Evolutionary conservation across 306 rosid genomes (phyloP).

Genomic region (Cicer chorassanicum): DNA sequence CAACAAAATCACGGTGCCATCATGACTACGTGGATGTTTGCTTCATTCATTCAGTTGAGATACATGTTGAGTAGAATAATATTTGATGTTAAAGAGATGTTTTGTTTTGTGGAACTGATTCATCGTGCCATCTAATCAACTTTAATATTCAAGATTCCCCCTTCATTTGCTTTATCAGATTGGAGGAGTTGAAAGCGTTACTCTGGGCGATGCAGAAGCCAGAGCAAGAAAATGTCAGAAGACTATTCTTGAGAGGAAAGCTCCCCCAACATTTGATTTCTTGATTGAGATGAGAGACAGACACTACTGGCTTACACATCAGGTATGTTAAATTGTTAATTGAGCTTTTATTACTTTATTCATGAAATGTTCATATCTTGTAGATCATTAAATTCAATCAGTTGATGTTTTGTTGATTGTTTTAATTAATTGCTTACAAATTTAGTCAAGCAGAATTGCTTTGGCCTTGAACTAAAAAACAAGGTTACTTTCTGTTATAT

Average conservation of each 20-base stretch:
- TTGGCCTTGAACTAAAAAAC: conserved; percentile 14
- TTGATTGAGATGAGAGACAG: conserved; percentile 79
- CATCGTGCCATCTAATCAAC: conserved; percentile 7
- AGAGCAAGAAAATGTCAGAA: conserved; percentile 65
- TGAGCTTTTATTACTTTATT: conserved; percentile 32
- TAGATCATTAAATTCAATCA: conserved; percentile 5
- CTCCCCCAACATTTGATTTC: conserved; percentile 73
- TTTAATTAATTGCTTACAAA: conserved; percentile 8
- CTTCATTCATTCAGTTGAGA: conserved; percentile 7
- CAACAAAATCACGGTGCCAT: too few relatives aligned
- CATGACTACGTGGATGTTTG: neutral
- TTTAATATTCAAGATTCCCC: conserved; percentile 38
- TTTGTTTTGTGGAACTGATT: conserved; percentile 25
- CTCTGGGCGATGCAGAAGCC: conserved; percentile 73
- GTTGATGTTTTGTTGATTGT: neutral
- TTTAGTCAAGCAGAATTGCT: conserved; percentile 11
- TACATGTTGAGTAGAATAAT: conserved; percentile 6
- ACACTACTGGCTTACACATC: conserved; percentile 76
- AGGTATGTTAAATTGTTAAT: conserved; percentile 52
- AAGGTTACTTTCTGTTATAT: conserved; percentile 3
- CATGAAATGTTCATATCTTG: conserved; percentile 9
- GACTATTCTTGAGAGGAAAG: conserved; percentile 75
- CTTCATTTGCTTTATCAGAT: conserved; percentile 51
- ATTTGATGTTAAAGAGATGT: conserved; percentile 27
- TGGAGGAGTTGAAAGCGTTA: conserved; percentile 67